Conservation (phyloP, 345 rosid genomes). For the Litchi chinensis region DNA sequence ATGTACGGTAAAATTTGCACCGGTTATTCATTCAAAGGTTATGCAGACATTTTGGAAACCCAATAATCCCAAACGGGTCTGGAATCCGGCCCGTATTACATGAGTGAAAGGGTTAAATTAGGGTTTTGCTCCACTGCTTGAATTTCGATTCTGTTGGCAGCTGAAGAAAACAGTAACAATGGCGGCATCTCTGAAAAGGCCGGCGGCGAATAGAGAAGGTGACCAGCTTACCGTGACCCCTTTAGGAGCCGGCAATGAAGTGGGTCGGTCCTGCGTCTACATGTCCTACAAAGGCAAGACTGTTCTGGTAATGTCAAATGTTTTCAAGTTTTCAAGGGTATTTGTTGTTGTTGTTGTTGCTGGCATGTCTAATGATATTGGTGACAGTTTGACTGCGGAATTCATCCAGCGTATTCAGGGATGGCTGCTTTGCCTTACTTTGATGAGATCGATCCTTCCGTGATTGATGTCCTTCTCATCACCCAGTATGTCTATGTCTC, state of each 20-base stretch:
- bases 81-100: no score
- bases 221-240: conserved; percentile 82
- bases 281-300: conserved; percentile 90
- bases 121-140: no score
- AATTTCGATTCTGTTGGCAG: not conserved
- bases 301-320: conserved; percentile 44
- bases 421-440: conserved; percentile 95
- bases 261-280: conserved; percentile 89
- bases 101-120: no score
- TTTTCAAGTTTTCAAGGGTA: not conserved
- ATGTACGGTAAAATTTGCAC: no score
- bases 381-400: conserved; percentile 90
- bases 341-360: not conserved
- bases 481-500: conserved; percentile 62
- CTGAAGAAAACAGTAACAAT: not conserved
- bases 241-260: conserved; percentile 92
- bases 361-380: not conserved
- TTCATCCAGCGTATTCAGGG: conserved; percentile 86
- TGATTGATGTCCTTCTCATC: conserved; percentile 81
- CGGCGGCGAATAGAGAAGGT: conserved; percentile 60
- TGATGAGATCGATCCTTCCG: conserved; percentile 94
- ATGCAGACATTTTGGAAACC: no score
- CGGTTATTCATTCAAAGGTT: no score
- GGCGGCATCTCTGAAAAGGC: conserved; percentile 69
- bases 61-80: no score